Percentiles rank a stretch among this genome's conserved stretches.
These are phyloP conservation scores for Solanum stenotomum DNA, from an alignment of 257 asterid species.

Conservation along the genomic window DNA sequence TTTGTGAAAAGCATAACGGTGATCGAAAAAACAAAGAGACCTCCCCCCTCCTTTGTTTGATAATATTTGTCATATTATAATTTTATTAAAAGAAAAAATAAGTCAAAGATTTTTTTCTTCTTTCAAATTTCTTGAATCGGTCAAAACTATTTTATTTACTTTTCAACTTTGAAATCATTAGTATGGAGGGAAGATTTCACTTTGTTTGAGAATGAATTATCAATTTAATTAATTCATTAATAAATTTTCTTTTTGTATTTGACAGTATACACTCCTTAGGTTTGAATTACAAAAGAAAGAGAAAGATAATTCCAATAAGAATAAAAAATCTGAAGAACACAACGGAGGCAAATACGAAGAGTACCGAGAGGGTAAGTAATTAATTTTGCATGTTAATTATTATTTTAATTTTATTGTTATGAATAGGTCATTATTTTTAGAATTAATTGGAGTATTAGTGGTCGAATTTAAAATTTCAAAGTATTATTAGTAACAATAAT, in stretches of 20 bases:
- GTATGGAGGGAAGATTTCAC: neutral
- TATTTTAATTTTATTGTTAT: no score
- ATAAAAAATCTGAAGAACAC: no score
- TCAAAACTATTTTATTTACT: neutral
- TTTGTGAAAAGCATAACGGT: neutral
- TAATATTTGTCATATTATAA: neutral
- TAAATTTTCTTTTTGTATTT: neutral
- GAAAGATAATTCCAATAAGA: neutral
- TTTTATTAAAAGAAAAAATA: neutral
- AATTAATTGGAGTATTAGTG: no score
- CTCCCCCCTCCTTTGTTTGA: neutral
- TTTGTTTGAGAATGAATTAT: neutral
- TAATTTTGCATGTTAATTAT: neutral
- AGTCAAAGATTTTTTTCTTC: neutral
- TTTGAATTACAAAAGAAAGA: neutral
- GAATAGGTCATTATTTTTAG: no score
- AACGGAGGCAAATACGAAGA: neutral
- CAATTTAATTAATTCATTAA: neutral
- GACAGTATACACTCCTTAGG: neutral
- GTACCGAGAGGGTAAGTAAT: neutral
- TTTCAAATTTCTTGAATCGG: neutral
- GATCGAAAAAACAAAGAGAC: no score
- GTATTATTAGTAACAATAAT: no score
- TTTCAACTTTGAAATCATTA: neutral
- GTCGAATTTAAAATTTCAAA: no score